phyloP scores from a whole-genome alignment of 1,284 basidiomycete species.

The Anthracocystis setariae region DNA sequence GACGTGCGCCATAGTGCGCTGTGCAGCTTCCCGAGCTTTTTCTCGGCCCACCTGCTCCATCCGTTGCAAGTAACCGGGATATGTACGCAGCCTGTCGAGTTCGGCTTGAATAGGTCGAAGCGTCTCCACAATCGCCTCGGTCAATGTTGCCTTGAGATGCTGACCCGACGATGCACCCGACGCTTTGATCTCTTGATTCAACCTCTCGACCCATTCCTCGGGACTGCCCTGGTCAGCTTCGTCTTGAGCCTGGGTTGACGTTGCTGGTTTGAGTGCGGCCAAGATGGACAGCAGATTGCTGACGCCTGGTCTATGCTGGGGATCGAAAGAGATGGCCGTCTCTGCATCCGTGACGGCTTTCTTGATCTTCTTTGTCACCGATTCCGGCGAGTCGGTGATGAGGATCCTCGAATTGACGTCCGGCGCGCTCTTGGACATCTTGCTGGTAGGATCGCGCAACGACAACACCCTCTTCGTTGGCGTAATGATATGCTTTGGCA shows the following conservation, averaged over 20 bases:
- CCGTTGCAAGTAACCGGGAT: constrained; percentile 75
- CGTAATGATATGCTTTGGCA: constrained; percentile 80
- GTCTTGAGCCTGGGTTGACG: not conserved
- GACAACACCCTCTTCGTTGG: constrained; percentile 77
- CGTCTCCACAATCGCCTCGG: constrained; percentile 77
- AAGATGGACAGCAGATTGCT: constrained; percentile 81
- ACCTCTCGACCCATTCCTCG: constrained; percentile 70
- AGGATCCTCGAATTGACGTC: constrained; percentile 83
- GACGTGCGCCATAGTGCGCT: constrained; percentile 76
- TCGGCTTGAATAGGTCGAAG: constrained; percentile 78
- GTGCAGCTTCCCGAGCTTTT: constrained; percentile 75
- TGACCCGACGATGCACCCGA: constrained; percentile 73
- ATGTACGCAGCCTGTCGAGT: constrained; percentile 75
- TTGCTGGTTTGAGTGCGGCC: constrained; percentile 68
- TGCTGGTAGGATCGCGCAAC: constrained; percentile 82
- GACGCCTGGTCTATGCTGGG: constrained; percentile 79
- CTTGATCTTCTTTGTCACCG: constrained; percentile 79
- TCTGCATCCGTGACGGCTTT: constrained; percentile 86
- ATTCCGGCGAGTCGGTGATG: constrained; percentile 77
- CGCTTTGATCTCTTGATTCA: constrained; percentile 53
- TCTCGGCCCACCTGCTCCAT: constrained; percentile 76
- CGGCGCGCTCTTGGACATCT: constrained; percentile 95
- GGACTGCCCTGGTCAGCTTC: constrained; percentile 5
- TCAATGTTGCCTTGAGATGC: constrained; percentile 79
- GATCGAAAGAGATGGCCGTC: constrained; percentile 77